These are phyloP conservation scores for Fusarium sp. DNA, from an alignment of 2,329 filamentous ascomycete genomes.

Conservation along the genomic window DNA sequence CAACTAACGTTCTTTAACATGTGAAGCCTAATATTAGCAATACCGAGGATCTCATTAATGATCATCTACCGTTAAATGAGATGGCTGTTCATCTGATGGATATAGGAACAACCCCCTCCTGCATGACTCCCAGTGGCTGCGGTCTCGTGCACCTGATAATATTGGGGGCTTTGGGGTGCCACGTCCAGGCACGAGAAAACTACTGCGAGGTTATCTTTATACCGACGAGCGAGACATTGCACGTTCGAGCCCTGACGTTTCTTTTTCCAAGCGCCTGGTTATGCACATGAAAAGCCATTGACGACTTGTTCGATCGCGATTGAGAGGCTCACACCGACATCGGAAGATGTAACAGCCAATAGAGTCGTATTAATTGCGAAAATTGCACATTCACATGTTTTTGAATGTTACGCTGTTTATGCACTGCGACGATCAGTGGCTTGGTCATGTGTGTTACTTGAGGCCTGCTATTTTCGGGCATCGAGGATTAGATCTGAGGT, in stretches of 20 bases:
- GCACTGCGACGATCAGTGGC: conserved; percentile 40
- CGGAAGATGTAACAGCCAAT: conserved; percentile 2
- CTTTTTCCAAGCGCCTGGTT: conserved; percentile 17
- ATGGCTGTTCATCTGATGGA: conserved; percentile 16
- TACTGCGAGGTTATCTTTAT: conserved; percentile 31
- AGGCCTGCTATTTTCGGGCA: conserved; percentile 22
- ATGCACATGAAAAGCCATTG: not conserved
- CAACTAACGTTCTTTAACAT: conserved; percentile 6
- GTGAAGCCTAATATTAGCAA: conserved; percentile 22
- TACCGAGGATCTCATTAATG: conserved; percentile 18
- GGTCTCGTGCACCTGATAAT: conserved; percentile 28
- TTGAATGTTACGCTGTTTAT: conserved; percentile 28
- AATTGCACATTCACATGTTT: conserved; percentile 38
- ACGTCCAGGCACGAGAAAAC: conserved; percentile 34
- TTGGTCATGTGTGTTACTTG: conserved; percentile 29
- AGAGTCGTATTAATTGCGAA: conserved; percentile 29
- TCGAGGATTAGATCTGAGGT: not conserved
- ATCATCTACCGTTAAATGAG: conserved; percentile 5
- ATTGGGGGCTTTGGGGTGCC: conserved; percentile 24
- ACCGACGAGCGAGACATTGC: not conserved
- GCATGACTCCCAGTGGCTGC: conserved; percentile 23
- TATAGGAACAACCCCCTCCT: conserved; percentile 12
- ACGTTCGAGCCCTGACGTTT: conserved; percentile 1
- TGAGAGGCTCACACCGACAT: conserved; percentile 5
- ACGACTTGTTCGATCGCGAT: not conserved